Base-by-base conservation (phyloP, 2,329 filamentous ascomycete genomes). In the Coniochaeta prunicola region DNA sequence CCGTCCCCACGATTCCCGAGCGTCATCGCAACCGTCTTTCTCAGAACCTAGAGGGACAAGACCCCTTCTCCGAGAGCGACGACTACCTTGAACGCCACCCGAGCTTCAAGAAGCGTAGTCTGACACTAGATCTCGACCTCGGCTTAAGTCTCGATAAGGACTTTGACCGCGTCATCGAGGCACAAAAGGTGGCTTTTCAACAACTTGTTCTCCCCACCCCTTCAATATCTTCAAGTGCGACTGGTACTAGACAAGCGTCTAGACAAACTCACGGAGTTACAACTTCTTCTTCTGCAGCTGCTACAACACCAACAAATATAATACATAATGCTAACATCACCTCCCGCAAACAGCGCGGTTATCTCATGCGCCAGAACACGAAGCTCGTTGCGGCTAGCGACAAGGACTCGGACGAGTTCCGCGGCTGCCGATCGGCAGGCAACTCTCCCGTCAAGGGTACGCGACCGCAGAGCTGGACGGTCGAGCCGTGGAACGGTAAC, bases 331-430 rank as follows among this genome's bases (percentile, higher is more conserved):
- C 88, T 91, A 86, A 91, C 81, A 70, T 77, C 68, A 80, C 73
- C 69, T 68, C 76, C 66, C 79, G 74, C 65, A 81, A 80, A 85
- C 89, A 97, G 92, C 92, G 96, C 78, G 94, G 94, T 59, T 99
- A 99, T 70, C 81, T 97, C 53, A 99, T 97, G 93, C 87, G 94
- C 68, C 93, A 99, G 68, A 99, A 97, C 75, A 97, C 93, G 3
- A 97, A 97, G 74, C 84, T 99, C 58, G 91, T 99, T 56, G 86
- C 96, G 56, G 94, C 94, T n/a, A 96, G 88, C 70, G 88, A 91
- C 72, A 88, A 89, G 64, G 80, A 88, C 62, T 75, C 78, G 33
- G 78, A 88, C 71, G 69, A 86, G 73, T 64, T 74, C 64, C 73
- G 77, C 72, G 72, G 79, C 26, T 79, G 80, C 24, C 83, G 84